Percentiles rank a stretch among this genome's conserved stretches.
Evolutionary conservation across 768 basidiomycete species (phyloP).

Genomic region (Rhodotorula kratochvilovae): DNA sequence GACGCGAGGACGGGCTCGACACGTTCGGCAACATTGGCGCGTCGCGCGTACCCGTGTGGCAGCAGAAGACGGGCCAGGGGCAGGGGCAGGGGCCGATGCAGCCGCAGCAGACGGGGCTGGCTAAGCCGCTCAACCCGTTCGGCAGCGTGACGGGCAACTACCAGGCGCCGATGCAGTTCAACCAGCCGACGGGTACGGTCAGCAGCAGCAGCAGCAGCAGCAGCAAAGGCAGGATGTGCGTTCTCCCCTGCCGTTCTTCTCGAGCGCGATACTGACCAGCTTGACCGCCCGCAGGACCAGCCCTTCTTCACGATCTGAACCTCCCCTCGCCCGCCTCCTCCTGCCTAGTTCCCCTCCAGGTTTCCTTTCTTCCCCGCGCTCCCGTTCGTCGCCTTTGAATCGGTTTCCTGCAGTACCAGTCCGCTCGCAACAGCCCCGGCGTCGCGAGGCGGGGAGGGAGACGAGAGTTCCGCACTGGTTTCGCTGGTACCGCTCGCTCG

Average conservation of each 20-base stretch:
- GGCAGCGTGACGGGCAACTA: conserved; percentile 7
- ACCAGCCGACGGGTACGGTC: conserved; percentile 31
- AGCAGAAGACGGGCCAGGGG: conserved; percentile 34
- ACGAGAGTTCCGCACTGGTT: too few species aligned
- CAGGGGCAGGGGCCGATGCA: conserved; percentile 9
- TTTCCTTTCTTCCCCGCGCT: too few species aligned
- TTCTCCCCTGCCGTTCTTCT: neutral
- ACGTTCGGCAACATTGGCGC: conserved; percentile 82
- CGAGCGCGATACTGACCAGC: neutral
- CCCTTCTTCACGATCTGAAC: conserved; percentile 24
- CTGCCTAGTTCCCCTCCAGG: neutral
- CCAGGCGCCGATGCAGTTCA: conserved; percentile 27
- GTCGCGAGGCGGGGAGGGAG: too few species aligned
- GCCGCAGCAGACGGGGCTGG: conserved; percentile 29
- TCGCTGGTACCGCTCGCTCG: too few species aligned
- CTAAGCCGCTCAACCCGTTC: conserved; percentile 34
- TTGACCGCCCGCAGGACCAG: conserved; percentile 1
- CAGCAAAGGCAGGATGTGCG: conserved; percentile 29
- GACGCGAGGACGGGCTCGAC: conserved; percentile 80
- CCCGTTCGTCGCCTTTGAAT: too few species aligned
- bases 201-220: conserved; percentile 26
- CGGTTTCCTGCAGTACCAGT: too few species aligned
- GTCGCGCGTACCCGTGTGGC: conserved; percentile 48
- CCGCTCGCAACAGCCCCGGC: too few species aligned
- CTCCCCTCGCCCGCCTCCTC: neutral